Evolutionary conservation across 148 eudicot genomes (phyloP).

Genomic region (Rhododendron henanense): DNA sequence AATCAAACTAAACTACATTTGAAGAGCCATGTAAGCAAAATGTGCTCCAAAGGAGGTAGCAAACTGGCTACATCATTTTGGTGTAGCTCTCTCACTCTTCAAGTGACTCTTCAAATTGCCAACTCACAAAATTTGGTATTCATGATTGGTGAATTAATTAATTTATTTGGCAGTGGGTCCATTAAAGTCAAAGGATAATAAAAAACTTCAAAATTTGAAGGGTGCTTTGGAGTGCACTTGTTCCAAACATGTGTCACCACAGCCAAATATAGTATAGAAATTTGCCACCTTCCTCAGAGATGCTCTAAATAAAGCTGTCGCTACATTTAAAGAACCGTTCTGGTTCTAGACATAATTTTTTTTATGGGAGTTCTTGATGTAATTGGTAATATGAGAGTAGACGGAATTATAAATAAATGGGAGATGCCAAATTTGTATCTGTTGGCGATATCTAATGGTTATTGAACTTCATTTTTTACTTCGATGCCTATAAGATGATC

Average conservation of each 20-base stretch:
- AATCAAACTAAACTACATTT: neutral
- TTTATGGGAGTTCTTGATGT: neutral
- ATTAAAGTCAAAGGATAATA: neutral
- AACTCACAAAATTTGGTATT: neutral
- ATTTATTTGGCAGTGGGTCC: neutral
- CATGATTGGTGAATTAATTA: too few relatives aligned
- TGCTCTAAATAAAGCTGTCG: neutral
- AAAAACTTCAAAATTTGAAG: too few relatives aligned
- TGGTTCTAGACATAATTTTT: neutral
- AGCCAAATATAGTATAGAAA: neutral
- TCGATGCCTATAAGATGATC: neutral
- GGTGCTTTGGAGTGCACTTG: neutral
- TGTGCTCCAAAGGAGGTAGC: neutral
- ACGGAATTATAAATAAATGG: neutral
- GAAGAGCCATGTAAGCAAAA: neutral
- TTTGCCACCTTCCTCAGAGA: neutral
- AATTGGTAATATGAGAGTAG: neutral
- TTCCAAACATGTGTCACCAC: neutral
- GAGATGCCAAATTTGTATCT: neutral
- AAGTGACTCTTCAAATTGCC: neutral
- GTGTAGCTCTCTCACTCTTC: neutral
- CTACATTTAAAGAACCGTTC: neutral
- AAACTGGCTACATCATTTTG: neutral
- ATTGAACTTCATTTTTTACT: neutral
- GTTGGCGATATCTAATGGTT: neutral